phyloP scores from a whole-genome alignment of 495 filamentous ascomycete species.

The Bacidia rubella region DNA sequence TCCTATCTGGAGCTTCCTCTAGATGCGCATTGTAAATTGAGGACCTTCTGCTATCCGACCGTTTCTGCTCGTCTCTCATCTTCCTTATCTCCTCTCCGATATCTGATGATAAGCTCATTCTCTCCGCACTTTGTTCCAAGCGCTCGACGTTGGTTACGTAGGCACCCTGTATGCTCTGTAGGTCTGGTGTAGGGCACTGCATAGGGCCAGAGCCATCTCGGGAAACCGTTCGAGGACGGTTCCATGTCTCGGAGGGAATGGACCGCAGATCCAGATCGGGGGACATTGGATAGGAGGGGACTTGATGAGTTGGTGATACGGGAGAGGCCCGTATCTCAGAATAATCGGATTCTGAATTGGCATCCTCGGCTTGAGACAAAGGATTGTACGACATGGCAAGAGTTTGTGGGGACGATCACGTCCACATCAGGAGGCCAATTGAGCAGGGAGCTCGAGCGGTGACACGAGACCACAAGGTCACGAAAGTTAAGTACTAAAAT shows the following conservation, averaged over 20 bases:
- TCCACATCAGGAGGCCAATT: neutral
- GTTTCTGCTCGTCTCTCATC: slow-evolving; percentile 64
- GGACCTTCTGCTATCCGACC: slow-evolving; percentile 46
- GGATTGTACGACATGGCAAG: slow-evolving; percentile 34
- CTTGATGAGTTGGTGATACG: neutral
- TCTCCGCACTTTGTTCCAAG: slow-evolving; percentile 70
- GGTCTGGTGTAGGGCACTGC: slow-evolving; percentile 59
- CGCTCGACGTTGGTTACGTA: slow-evolving; percentile 68
- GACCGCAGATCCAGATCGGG: slow-evolving; percentile 7
- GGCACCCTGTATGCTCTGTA: slow-evolving; percentile 58
- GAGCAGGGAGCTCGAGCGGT: neutral
- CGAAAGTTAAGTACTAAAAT: neutral
- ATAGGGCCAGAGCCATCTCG: slow-evolving; percentile 45
- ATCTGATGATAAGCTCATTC: slow-evolving; percentile 58
- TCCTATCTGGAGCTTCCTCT: slow-evolving; percentile 17
- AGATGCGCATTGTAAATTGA: slow-evolving; percentile 34
- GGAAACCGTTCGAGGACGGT: slow-evolving; percentile 43
- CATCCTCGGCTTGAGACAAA: slow-evolving; percentile 31
- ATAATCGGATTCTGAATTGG: slow-evolving; percentile 24
- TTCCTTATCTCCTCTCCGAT: slow-evolving; percentile 73
- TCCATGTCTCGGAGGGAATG: slow-evolving; percentile 31
- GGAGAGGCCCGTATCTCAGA: slow-evolving; percentile 2
- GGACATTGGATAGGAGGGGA: neutral
- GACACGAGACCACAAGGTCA: neutral
- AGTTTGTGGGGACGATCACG: neutral